Conservation (phyloP, 2,329 filamentous ascomycete genomes). For the Aureobasidium pullulans region DNA sequence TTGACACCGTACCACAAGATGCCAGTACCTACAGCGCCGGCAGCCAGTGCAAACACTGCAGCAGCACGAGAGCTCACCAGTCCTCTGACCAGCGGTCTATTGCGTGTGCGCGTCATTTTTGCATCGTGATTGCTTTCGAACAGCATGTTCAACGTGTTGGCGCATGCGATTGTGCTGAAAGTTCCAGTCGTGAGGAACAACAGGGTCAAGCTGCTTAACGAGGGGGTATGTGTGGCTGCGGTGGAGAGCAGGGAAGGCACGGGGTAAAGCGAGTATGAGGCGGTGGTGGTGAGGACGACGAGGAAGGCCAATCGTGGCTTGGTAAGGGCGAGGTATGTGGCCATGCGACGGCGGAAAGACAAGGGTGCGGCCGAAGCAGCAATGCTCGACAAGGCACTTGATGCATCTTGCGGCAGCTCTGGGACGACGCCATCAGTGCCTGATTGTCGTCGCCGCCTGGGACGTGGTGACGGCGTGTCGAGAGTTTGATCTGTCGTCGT, state of each 20-base stretch:
- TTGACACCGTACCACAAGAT: slow-evolving; percentile 87
- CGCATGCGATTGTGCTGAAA: slow-evolving; percentile 78
- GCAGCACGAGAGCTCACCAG: slow-evolving; percentile 67
- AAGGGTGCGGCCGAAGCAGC: slow-evolving; percentile 50
- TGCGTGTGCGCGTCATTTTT: slow-evolving; percentile 87
- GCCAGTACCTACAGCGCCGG: slow-evolving; percentile 61
- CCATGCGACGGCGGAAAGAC: slow-evolving; percentile 59
- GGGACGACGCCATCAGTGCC: slow-evolving; percentile 12
- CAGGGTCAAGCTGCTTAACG: slow-evolving; percentile 82
- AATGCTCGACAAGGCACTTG: slow-evolving; percentile 50
- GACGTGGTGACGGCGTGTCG: slow-evolving; percentile 24
- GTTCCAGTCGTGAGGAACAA: slow-evolving; percentile 88
- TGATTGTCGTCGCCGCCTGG: slow-evolving; percentile 27
- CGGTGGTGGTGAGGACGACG: slow-evolving; percentile 83
- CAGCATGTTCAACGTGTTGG: slow-evolving; percentile 95
- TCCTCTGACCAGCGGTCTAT: slow-evolving; percentile 76
- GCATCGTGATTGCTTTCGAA: slow-evolving; percentile 87
- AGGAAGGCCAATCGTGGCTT: slow-evolving; percentile 91
- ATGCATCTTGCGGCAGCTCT: slow-evolving; percentile 51
- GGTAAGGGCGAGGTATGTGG: slow-evolving; percentile 82
- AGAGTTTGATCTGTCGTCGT: neutral
- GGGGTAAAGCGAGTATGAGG: slow-evolving; percentile 86
- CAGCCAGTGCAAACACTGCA: slow-evolving; percentile 67
- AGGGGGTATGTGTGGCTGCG: slow-evolving; percentile 60
- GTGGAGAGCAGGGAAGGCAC: slow-evolving; percentile 77